Evolutionary conservation across 1,284 basidiomycete genomes (phyloP).

Genomic region (Heterobasidion occidentale): DNA sequence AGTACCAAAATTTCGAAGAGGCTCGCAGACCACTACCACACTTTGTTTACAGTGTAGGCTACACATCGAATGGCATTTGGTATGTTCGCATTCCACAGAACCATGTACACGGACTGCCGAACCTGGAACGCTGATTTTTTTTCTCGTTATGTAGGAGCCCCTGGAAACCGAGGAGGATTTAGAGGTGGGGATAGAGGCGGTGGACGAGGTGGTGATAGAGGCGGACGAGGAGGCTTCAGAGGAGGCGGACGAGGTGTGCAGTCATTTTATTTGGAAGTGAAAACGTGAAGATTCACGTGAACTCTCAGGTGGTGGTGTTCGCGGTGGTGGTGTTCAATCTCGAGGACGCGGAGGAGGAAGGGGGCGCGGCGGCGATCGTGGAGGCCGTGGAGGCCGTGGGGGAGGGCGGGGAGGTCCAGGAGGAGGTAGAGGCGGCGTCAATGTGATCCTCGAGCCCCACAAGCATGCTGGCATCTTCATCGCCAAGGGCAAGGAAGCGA

Average conservation of each 20-base stretch:
- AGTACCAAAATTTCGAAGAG: too few species aligned
- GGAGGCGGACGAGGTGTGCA: constrained; percentile 17
- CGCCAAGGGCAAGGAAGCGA: constrained; percentile 92
- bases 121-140: too few species aligned
- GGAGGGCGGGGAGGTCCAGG: constrained; percentile 50
- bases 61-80: too few species aligned
- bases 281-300: not conserved
- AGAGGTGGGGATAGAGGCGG: constrained; percentile 24
- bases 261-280: constrained; percentile 19
- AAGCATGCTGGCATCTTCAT: constrained; percentile 92
- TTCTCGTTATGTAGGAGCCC: constrained; percentile 18
- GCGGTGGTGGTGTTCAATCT: constrained; percentile 32
- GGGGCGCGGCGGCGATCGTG: constrained; percentile 37
- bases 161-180: constrained; percentile 23
- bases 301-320: constrained; percentile 24
- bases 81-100: too few species aligned
- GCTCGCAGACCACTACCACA: too few species aligned
- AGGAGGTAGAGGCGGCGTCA: constrained; percentile 76
- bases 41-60: too few species aligned
- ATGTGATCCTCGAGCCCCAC: constrained; percentile 92
- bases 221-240: constrained; percentile 19
- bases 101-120: too few species aligned
- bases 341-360: constrained; percentile 34
- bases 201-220: constrained; percentile 19
- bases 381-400: constrained; percentile 35